phyloP scores from a whole-genome alignment of 768 basidiomycete genomes.

The Leccinum olivaceopallidum region DNA sequence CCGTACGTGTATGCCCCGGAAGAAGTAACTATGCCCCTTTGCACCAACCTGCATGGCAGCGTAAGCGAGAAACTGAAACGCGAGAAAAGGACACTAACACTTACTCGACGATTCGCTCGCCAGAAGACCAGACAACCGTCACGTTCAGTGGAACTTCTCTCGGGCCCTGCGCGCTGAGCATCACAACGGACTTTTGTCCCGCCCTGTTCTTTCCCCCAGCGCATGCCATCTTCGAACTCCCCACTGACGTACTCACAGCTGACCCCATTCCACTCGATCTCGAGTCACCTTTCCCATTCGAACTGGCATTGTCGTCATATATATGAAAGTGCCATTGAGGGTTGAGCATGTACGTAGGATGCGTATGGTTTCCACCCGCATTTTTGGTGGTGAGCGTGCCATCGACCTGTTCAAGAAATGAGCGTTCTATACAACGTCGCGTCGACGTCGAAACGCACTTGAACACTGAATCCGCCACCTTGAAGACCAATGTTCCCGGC shows the following conservation, averaged over 20 bases:
- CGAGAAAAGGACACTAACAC: conserved; percentile 28
- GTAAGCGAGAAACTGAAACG: not conserved
- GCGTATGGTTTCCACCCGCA: conserved; percentile 81
- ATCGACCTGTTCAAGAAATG: conserved; percentile 45
- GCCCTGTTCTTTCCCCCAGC: not conserved
- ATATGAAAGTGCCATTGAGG: conserved; percentile 82
- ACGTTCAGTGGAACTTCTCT: conserved; percentile 75
- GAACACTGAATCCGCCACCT: conserved; percentile 11
- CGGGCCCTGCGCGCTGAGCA: conserved; percentile 52
- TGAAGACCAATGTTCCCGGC: conserved; percentile 2
- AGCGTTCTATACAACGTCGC: not conserved
- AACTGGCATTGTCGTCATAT: conserved; percentile 33
- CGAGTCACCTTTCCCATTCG: conserved; percentile 6
- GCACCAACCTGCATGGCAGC: conserved; percentile 42
- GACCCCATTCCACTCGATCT: not conserved
- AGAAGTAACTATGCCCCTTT: conserved; percentile 69
- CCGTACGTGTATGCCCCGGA: conserved; percentile 87
- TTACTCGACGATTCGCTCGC: conserved; percentile 73
- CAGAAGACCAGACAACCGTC: conserved; percentile 72
- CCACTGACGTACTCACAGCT: not conserved
- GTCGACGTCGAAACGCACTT: conserved; percentile 13
- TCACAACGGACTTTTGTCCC: conserved; percentile 39
- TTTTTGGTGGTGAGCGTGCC: conserved; percentile 67
- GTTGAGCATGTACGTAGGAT: conserved; percentile 84
- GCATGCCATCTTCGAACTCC: conserved; percentile 12